phyloP scores from a whole-genome alignment of 139 green algal genomes.

The Nannochloris sp. region DNA sequence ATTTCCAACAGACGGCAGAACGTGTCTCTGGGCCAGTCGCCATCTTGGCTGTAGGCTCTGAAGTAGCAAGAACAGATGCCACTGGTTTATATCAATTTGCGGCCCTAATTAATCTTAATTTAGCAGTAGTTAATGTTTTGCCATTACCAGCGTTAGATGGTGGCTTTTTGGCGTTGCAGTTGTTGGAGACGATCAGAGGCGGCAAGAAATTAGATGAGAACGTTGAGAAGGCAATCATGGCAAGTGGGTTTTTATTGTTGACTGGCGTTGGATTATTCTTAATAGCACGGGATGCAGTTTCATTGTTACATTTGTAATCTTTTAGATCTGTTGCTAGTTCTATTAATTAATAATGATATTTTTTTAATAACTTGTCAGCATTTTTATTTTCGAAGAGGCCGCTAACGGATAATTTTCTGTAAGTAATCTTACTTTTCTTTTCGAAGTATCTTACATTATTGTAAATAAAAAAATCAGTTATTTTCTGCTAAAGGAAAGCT shows the following conservation, averaged over 20 bases:
- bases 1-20: conserved; percentile 50
- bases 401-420: no score
- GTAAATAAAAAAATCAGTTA: no score
- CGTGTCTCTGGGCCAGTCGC: conserved; percentile 84
- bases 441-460: no score
- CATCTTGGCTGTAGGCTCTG: conserved; percentile 84
- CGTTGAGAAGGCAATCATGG: conserved; percentile 83
- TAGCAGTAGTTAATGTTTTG: conserved; percentile 93
- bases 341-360: no score
- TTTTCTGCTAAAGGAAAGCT: no score
- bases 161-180: conserved; percentile 85
- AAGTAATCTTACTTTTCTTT: no score
- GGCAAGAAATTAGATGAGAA: conserved; percentile 74
- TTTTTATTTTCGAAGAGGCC: no score
- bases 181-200: conserved; percentile 73
- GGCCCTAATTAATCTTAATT: conserved; percentile 97
- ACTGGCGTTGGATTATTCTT: conserved; percentile 69
- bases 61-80: conserved; percentile 71
- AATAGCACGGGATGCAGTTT: conserved; percentile 61
- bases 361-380: no score
- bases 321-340: no score
- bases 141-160: conserved; percentile 91
- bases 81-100: conserved; percentile 85
- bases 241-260: conserved; percentile 79
- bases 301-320: conserved; percentile 4